These are phyloP conservation scores for Candida suzukii DNA, from an alignment of 805 yeast species.

Conservation along the genomic window DNA sequence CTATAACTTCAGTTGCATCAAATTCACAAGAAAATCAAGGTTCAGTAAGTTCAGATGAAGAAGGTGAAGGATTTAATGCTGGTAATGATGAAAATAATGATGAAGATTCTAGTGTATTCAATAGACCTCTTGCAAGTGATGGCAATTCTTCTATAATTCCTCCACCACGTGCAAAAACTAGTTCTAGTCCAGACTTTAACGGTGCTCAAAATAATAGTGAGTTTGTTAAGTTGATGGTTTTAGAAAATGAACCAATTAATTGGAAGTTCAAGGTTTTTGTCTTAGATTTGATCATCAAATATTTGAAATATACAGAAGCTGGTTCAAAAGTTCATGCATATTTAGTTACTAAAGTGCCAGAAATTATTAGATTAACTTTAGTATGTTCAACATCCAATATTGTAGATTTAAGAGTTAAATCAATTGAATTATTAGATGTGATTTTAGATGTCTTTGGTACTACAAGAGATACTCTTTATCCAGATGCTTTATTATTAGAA, in stretches of 20 bases:
- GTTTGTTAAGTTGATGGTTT: conserved; percentile 17
- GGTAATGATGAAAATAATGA: conserved; percentile 8
- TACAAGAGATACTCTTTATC: conserved; percentile 64
- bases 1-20: conserved; percentile 4
- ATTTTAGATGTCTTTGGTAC: conserved; percentile 55
- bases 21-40: neutral
- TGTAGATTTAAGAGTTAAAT: conserved; percentile 50
- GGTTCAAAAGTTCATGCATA: conserved; percentile 32
- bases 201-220: neutral
- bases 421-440: conserved; percentile 59
- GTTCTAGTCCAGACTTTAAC: neutral
- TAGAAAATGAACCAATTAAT: conserved; percentile 46
- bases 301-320: conserved; percentile 32
- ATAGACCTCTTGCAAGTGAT: conserved; percentile 4
- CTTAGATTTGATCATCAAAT: conserved; percentile 36
- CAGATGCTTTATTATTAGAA: conserved; percentile 64
- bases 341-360: conserved; percentile 43
- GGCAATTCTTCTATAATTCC: conserved; percentile 13
- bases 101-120: conserved; percentile 12
- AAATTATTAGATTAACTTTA: conserved; percentile 71
- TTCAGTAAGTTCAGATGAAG: neutral
- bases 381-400: conserved; percentile 73
- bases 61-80: conserved; percentile 1
- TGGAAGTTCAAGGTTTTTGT: conserved; percentile 51
- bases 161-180: neutral